Percentiles rank a stretch among this genome's conserved stretches.
Conservation (phyloP, 805 yeast species). For the Blastobotrys chiropterorum region DNA sequence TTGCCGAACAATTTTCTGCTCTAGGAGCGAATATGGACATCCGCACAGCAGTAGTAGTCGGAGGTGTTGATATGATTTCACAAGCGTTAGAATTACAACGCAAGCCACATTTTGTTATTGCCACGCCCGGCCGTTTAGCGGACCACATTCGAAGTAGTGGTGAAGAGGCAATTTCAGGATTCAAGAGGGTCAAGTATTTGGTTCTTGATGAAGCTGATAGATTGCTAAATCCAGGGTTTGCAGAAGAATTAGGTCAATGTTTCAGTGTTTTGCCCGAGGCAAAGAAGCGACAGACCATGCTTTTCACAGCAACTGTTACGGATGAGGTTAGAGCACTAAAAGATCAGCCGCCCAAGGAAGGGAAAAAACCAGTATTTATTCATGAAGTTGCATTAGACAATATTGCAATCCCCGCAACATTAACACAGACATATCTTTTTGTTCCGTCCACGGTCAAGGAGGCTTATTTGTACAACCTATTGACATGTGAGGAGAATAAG, state of each 20-base stretch:
- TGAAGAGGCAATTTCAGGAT: constrained; percentile 74
- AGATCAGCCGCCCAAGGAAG: constrained; percentile 50
- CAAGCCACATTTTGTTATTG: constrained; percentile 89
- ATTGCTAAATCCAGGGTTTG: constrained; percentile 74
- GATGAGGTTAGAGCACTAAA: constrained; percentile 81
- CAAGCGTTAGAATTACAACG: constrained; percentile 78
- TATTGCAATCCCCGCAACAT: constrained; percentile 72
- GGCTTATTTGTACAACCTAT: constrained; percentile 68
- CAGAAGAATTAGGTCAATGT: constrained; percentile 69
- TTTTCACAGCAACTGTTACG: constrained; percentile 95
- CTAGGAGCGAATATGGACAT: constrained; percentile 86
- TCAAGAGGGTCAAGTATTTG: constrained; percentile 63
- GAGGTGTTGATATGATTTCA: constrained; percentile 90
- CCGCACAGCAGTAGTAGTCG: constrained; percentile 77
- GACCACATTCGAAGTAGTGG: constrained; percentile 86
- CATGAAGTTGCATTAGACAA: constrained; percentile 74
- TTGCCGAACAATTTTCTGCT: constrained; percentile 94
- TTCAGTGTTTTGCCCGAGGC: constrained; percentile 66
- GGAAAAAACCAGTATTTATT: constrained; percentile 55
- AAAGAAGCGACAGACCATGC: constrained; percentile 70
- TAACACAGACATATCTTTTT: constrained; percentile 59
- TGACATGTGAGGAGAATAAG: constrained; percentile 55
- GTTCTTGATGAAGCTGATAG: constrained; percentile 97
- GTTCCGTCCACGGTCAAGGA: constrained; percentile 88
- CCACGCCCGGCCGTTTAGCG: constrained; percentile 95